Conservation (phyloP, 1,284 basidiomycete species). For the Microbotryomycetes sp. region DNA sequence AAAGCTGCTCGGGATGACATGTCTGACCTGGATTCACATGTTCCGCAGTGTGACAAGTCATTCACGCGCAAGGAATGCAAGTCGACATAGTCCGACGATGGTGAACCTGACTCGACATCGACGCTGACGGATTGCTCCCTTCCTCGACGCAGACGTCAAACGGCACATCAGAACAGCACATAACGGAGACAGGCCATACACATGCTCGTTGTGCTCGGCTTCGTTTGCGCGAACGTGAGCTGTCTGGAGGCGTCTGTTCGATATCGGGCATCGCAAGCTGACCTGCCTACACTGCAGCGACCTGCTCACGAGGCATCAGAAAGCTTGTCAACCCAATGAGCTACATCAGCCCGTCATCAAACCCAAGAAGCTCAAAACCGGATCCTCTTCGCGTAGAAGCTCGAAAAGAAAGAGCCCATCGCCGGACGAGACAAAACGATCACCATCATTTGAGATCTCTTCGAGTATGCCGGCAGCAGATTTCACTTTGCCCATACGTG, state of each 20-base stretch:
- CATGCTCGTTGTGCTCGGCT: conserved; percentile 15
- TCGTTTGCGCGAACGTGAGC: conserved; percentile 16
- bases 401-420: too few relatives aligned
- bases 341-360: neutral
- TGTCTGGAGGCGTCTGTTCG: neutral
- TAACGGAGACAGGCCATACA: conserved; percentile 15
- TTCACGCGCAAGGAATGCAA: conserved; percentile 22
- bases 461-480: neutral
- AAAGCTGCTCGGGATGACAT: too few relatives aligned
- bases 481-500: neutral
- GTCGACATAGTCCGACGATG: neutral
- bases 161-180: conserved; percentile 16
- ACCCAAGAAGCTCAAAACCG: neutral
- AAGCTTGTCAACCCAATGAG: conserved; percentile 10
- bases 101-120: too few relatives aligned
- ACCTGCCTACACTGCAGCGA: conserved; percentile 2
- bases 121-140: neutral
- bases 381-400: too few relatives aligned
- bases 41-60: conserved; percentile 14
- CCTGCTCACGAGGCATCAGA: conserved; percentile 18
- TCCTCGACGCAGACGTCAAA: conserved; percentile 9
- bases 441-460: neutral
- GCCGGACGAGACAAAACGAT: neutral
- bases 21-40: too few relatives aligned
- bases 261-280: neutral